Base-by-base conservation (phyloP, 495 filamentous ascomycete genomes). In the Lasiosphaeris hirsuta region DNA sequence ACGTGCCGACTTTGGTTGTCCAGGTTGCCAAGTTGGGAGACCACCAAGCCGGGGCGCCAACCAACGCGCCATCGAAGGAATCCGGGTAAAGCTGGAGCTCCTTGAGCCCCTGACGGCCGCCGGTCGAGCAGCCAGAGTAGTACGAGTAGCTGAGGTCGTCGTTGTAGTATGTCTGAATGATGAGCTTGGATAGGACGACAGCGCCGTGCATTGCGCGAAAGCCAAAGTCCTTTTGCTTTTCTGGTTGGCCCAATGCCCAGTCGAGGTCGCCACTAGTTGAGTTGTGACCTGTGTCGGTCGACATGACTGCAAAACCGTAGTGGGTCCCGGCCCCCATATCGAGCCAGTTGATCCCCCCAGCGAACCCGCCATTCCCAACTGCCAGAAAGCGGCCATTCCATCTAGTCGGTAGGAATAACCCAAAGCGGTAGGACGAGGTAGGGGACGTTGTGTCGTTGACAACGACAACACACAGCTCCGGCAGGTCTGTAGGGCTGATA, bases 61-160 rank as follows among this genome's bases (percentile, higher is more conserved):
- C 79, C 7, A 89, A 68, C 7, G 86, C 78, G 13, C 87, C 87
- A 65, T 90, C 85, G 51, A 87, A 83, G 54, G 76, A 75, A 1
- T 75, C 69, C 0, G 80, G 74, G 43, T 63, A 78, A 11, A 67
- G 44, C 61, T 83, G 71, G 0, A 77, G 69, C 34, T 76, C 68
- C 38, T 78, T 79, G 5, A 83, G 56, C 13, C 81, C 81, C 59
- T 84, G 80, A 0, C 79, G 69, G 1, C 83, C 83, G 15, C 82
- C 83, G 1, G 76, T 79, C 0, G 81, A 84, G 65, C 79, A 84
- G 44, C 81, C 81, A 8, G 67, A 49, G 62, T 80, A 85, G 67
- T 84, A 86, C 13, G 69, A 72, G 53, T 63, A 35, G 3, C 54
- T 62, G 19, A 80, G 58, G 7, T 48, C 45, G 44, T 76, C 75